phyloP scores from a whole-genome alignment of 2,329 filamentous ascomycete genomes.

The Paraphaeosphaeria minitans region DNA sequence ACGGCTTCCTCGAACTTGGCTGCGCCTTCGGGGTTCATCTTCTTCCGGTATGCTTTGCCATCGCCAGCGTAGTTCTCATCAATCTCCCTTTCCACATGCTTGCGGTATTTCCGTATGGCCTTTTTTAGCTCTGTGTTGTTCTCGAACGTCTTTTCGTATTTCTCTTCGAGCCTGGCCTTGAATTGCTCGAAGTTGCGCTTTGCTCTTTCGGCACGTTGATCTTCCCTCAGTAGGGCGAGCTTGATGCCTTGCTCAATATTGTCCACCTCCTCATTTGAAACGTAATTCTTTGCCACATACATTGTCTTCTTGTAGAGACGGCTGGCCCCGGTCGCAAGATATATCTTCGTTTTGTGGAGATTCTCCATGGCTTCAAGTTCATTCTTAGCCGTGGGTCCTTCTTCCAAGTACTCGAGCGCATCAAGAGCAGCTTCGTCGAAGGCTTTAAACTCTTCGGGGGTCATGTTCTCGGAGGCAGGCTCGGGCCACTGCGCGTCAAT shows the following conservation, averaged over 20 bases:
- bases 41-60: constrained; percentile 20
- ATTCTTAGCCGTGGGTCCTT: constrained; percentile 15
- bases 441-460: constrained; percentile 20
- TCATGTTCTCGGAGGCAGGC: constrained; percentile 17
- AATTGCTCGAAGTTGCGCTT: constrained; percentile 15
- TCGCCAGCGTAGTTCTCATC: constrained; percentile 17
- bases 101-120: constrained; percentile 21
- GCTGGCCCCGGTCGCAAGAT: constrained; percentile 8
- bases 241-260: constrained; percentile 31
- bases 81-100: constrained; percentile 20
- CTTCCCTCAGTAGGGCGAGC: constrained; percentile 29
- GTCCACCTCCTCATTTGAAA: constrained; percentile 25
- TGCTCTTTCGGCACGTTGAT: constrained; percentile 20
- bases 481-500: constrained; percentile 42
- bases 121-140: constrained; percentile 14
- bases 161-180: constrained; percentile 16
- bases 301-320: constrained; percentile 24
- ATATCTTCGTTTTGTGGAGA: not conserved
- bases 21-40: not conserved
- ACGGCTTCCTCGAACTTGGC: constrained; percentile 9
- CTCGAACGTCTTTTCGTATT: constrained; percentile 19
- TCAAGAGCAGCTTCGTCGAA: constrained; percentile 15
- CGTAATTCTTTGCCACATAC: constrained; percentile 26
- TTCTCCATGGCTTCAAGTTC: not conserved
- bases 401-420: constrained; percentile 15